Conservation (phyloP, 1,139 yeast species). For the Fermentozyma sake region DNA sequence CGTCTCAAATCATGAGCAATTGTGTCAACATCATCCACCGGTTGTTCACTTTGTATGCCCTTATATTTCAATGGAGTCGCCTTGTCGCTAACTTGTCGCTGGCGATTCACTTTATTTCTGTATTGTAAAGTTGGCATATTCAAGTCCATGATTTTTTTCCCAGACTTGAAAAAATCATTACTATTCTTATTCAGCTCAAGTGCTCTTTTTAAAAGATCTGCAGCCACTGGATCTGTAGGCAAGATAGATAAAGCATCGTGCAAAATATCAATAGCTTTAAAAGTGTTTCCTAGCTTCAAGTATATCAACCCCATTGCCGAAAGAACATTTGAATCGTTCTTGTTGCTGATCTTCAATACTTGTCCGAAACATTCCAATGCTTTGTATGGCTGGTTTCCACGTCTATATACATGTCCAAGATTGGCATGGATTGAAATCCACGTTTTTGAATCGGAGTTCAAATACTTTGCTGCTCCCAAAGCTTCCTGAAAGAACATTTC, state of each 20-base stretch:
- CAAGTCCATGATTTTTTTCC: too few species aligned
- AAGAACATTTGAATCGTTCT: slow-evolving; percentile 66
- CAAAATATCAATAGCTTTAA: slow-evolving; percentile 68
- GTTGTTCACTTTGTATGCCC: too few species aligned
- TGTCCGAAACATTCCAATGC: slow-evolving; percentile 75
- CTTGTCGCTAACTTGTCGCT: too few species aligned
- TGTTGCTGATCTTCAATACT: slow-evolving; percentile 65
- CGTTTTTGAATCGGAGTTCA: slow-evolving; percentile 76
- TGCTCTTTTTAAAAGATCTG: slow-evolving; percentile 77
- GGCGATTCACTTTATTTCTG: slow-evolving; percentile 56
- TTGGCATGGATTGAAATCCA: slow-evolving; percentile 87
- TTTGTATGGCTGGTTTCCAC: slow-evolving; percentile 56
- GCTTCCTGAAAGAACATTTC: slow-evolving; percentile 73
- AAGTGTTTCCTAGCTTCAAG: slow-evolving; percentile 60
- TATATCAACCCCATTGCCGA: slow-evolving; percentile 84
- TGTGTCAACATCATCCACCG: slow-evolving; percentile 24
- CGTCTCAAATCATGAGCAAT: slow-evolving; percentile 40
- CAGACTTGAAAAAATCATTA: slow-evolving; percentile 7
- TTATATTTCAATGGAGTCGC: too few species aligned
- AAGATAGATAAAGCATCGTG: slow-evolving; percentile 79
- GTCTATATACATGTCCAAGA: slow-evolving; percentile 85
- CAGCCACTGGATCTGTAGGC: slow-evolving; percentile 81
- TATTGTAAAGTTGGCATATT: slow-evolving; percentile 64
- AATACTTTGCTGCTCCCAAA: slow-evolving; percentile 58
- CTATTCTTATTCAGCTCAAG: slow-evolving; percentile 55